phyloP scores from a whole-genome alignment of 352 stramenopile genomes.

The Globisporangium cylindrosporum region DNA sequence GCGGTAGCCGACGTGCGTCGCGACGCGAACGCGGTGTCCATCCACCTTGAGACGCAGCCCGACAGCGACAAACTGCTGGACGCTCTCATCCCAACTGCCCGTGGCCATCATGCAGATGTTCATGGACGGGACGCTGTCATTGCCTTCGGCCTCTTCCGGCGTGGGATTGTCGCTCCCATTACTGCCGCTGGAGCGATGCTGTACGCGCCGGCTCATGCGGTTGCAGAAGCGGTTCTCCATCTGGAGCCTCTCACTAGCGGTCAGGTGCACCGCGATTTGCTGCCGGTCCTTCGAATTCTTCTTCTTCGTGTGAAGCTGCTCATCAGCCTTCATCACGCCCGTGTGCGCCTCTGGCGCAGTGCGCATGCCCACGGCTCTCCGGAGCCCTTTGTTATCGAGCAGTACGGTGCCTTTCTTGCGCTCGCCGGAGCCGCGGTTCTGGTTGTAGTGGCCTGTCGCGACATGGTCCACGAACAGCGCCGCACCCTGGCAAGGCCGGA shows the following conservation, averaged over 20 bases:
- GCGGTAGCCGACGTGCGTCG: slow-evolving; percentile 76
- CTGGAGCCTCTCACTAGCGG: slow-evolving; percentile 31
- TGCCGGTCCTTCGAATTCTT: slow-evolving; percentile 20
- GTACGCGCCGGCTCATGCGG: neutral
- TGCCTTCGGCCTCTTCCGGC: slow-evolving; percentile 7
- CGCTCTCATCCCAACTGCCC: slow-evolving; percentile 63
- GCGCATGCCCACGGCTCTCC: slow-evolving; percentile 36
- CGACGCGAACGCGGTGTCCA: slow-evolving; percentile 90
- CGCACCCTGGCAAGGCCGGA: slow-evolving; percentile 50
- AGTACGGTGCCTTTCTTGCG: slow-evolving; percentile 50
- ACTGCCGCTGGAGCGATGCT: too few species aligned
- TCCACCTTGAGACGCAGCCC: slow-evolving; percentile 65
- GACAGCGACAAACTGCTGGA: slow-evolving; percentile 77
- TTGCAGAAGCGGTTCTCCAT: slow-evolving; percentile 36
- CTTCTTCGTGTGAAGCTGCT: slow-evolving; percentile 31
- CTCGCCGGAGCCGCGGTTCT: slow-evolving; percentile 34
- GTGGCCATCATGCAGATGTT: slow-evolving; percentile 68
- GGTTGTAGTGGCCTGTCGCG: slow-evolving; percentile 62
- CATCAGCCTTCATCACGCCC: slow-evolving; percentile 46
- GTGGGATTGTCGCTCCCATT: too few species aligned
- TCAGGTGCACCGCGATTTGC: slow-evolving; percentile 46
- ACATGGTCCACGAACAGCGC: slow-evolving; percentile 67
- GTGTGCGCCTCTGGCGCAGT: slow-evolving; percentile 43
- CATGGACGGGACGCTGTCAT: slow-evolving; percentile 43
- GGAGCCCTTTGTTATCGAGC: slow-evolving; percentile 38